These are phyloP conservation scores for Rhizopus arrhizus DNA, from an alignment of 371 early-diverging fungal species.

Conservation along the genomic window DNA sequence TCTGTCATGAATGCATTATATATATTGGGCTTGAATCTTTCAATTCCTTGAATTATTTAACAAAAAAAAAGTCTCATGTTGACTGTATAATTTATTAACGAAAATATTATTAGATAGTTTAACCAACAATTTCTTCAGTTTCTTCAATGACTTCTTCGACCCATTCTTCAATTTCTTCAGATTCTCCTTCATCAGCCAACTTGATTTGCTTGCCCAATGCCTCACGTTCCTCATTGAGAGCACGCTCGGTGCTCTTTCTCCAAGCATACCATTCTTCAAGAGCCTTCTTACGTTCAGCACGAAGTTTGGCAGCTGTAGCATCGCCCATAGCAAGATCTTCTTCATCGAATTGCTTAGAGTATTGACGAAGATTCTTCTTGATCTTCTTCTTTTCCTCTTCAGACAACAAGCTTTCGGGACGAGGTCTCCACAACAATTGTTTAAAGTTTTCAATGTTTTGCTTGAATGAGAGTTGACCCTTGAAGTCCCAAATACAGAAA, in stretches of 20 bases:
- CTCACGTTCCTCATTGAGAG: conserved; percentile 63
- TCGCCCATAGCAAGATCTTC: conserved; percentile 78
- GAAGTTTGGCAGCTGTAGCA: conserved; percentile 70
- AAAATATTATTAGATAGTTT: conserved; percentile 1
- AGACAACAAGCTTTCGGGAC: conserved; percentile 82
- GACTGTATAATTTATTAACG: too few relatives aligned
- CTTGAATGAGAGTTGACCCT: conserved; percentile 80
- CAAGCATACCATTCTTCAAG: conserved; percentile 79
- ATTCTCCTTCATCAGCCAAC: conserved; percentile 55
- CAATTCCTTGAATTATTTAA: too few relatives aligned
- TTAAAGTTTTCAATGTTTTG: conserved; percentile 83
- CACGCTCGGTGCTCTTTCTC: conserved; percentile 69
- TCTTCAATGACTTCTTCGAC: conserved; percentile 76
- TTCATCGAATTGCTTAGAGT: conserved; percentile 86
- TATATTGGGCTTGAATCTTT: too few relatives aligned
- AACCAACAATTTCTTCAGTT: conserved; percentile 49
- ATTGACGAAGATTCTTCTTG: conserved; percentile 88
- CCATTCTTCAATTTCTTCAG: conserved; percentile 81
- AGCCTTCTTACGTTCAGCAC: conserved; percentile 75
- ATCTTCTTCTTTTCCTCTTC: conserved; percentile 84
- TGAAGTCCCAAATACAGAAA: conserved; percentile 90
- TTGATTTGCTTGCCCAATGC: conserved; percentile 60
- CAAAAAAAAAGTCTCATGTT: too few relatives aligned
- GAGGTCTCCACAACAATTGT: conserved; percentile 95
- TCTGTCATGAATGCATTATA: too few relatives aligned